Evolutionary conservation across 2,329 filamentous ascomycete genomes (phyloP), one percentile per base, ranked within the genome.

Genomic region (Pestalotiopsis sp.): DNA sequence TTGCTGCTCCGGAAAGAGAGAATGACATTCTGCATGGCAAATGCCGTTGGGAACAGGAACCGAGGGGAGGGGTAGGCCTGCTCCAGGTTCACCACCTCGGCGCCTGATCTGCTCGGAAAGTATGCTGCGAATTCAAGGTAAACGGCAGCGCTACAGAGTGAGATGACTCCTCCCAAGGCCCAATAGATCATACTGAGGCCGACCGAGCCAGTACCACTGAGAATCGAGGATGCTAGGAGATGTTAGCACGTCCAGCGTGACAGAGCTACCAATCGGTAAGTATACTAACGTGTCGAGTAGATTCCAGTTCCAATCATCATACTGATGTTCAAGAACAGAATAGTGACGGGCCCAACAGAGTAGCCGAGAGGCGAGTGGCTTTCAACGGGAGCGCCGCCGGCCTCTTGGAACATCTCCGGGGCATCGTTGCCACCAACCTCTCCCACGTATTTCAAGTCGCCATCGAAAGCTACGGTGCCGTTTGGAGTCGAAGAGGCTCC

Each of bases 1-100:
- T 92, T 92, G 56, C 88, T 87, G 72, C 88, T 90, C 71, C 87
- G 88, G 71, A 92, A 92, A 0, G 90, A 91, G 3, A 92, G 79
- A 1, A 90, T 76, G 1, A 92, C 88, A 0, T 86, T 85, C 74
- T 90, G 88, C 2, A 91, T 85, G 0, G 90, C 90, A 74, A 90
- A 92, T 0, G 88, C 83, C 0, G 88, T 87, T 0, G 90, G 89
- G 63, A 92, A 88, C 69, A 92, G 84, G 74, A 89, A 90, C 67
- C 83, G 86, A 0, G 90, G 91, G 1, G 88, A 83, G 1, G 90
- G 90, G 70, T 86, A 93, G 0, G 89, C 87, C 73, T 92, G 90
- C 72, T 92, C 90, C 0, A 92, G 83, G 72, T 91, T 92, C 0
- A 91, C 90, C 0, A 91, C 90, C 73, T 92, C 89, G 0, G 86